Evolutionary conservation across 1,284 basidiomycete genomes (phyloP).

Genomic region (Ustilago xerochloae): DNA sequence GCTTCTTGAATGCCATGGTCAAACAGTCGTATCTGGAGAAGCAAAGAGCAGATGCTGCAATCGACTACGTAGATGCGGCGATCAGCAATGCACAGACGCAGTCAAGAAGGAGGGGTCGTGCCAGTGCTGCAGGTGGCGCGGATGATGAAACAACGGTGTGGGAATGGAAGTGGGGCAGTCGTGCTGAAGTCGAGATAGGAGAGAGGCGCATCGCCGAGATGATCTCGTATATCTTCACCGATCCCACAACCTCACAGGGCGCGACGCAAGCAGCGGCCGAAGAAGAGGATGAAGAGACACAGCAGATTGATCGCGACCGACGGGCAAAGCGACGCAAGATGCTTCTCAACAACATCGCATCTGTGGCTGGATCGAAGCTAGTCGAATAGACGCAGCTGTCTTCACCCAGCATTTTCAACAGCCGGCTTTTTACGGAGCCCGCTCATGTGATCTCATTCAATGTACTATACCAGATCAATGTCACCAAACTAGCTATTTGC

Average conservation of each 20-base stretch:
- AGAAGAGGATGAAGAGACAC: conserved; percentile 37
- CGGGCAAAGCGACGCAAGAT: conserved; percentile 24
- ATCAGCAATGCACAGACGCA: conserved; percentile 26
- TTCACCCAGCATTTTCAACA: not conserved
- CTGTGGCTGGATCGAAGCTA: conserved; percentile 48
- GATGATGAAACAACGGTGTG: conserved; percentile 51
- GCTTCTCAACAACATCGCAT: conserved; percentile 42
- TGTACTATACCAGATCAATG: too few relatives aligned
- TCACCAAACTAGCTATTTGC: too few relatives aligned
- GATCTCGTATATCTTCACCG: conserved; percentile 53
- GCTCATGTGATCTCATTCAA: too few relatives aligned
- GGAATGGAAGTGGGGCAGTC: conserved; percentile 67
- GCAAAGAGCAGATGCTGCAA: conserved; percentile 29
- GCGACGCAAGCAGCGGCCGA: conserved; percentile 13
- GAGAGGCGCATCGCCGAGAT: conserved; percentile 63
- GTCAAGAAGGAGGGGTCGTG: conserved; percentile 20
- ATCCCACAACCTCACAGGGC: conserved; percentile 22
- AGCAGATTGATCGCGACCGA: conserved; percentile 23
- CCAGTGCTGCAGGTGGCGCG: conserved; percentile 10
- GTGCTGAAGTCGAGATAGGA: conserved; percentile 64
- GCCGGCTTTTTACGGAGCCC: not conserved
- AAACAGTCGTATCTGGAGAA: conserved; percentile 65
- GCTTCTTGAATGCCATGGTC: conserved; percentile 44
- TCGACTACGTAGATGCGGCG: conserved; percentile 24
- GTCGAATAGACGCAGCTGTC: conserved; percentile 17